These are phyloP conservation scores for Fusarium chaquense DNA, from an alignment of 2,329 filamentous ascomycete genomes.

Conservation along the genomic window DNA sequence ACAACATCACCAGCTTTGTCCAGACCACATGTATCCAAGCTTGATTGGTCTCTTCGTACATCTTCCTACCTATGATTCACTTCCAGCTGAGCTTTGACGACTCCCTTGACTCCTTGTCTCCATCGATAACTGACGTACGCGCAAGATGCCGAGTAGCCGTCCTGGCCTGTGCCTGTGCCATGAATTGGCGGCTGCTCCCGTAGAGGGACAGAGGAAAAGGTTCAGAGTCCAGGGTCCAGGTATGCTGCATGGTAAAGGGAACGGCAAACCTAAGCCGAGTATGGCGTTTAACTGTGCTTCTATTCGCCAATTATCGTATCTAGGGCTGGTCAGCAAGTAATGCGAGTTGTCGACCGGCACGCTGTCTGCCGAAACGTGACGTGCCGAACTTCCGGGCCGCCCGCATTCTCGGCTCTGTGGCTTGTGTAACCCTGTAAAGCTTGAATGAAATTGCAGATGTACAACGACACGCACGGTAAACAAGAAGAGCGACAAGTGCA, in stretches of 20 bases:
- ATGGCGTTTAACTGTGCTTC: constrained; percentile 24
- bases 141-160: constrained; percentile 39
- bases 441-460: neutral
- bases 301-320: constrained; percentile 25
- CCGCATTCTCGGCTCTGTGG: constrained; percentile 20
- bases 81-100: neutral
- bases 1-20: constrained; percentile 2
- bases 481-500: neutral
- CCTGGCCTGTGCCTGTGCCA: constrained; percentile 5
- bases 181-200: constrained; percentile 27
- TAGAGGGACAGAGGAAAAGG: constrained; percentile 6
- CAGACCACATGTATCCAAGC: constrained; percentile 2
- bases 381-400: constrained; percentile 48
- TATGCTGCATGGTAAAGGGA: neutral
- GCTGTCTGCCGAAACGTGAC: constrained; percentile 33
- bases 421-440: constrained; percentile 26
- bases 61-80: neutral
- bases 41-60: constrained; percentile 25
- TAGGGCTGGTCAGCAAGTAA: constrained; percentile 30
- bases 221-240: constrained; percentile 15
- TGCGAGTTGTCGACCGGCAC: constrained; percentile 39
- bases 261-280: constrained; percentile 40
- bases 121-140: constrained; percentile 29
- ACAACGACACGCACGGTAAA: neutral
- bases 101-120: neutral